Conservation (phyloP, 352 stramenopile genomes). For the Phytophthora tentaculata region DNA sequence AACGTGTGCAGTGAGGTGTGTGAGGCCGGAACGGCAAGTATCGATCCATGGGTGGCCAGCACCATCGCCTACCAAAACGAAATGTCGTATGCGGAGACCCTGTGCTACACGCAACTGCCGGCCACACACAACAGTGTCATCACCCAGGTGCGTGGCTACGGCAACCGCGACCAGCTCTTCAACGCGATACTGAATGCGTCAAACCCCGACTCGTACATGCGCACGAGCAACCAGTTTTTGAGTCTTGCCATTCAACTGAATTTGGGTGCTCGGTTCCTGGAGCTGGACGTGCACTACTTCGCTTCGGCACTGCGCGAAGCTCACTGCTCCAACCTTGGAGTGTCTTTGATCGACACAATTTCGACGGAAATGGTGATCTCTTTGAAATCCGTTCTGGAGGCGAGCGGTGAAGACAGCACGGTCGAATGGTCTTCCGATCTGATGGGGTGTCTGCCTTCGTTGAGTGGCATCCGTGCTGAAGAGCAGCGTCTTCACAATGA, state of each 20-base stretch:
- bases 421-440: constrained; percentile 54
- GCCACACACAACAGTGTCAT: constrained; percentile 57
- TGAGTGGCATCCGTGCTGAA: constrained; percentile 74
- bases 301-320: constrained; percentile 50
- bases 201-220: constrained; percentile 53
- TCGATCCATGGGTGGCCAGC: constrained; percentile 59
- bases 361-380: constrained; percentile 32
- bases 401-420: constrained; percentile 27
- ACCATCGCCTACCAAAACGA: constrained; percentile 64
- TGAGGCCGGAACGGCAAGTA: constrained; percentile 48
- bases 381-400: constrained; percentile 40
- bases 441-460: constrained; percentile 69
- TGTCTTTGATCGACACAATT: constrained; percentile 51
- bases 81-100: constrained; percentile 55
- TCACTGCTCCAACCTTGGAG: constrained; percentile 63
- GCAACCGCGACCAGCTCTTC: constrained; percentile 71
- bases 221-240: constrained; percentile 73
- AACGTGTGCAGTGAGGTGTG: constrained; percentile 71
- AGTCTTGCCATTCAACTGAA: constrained; percentile 74
- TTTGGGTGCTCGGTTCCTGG: constrained; percentile 66
- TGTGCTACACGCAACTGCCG: constrained; percentile 64
- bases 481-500: constrained; percentile 55
- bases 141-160: constrained; percentile 60
- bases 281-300: constrained; percentile 84
- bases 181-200: constrained; percentile 53